Base-by-base conservation (phyloP, 257 asterid species). In the Plantago ovata region DNA sequence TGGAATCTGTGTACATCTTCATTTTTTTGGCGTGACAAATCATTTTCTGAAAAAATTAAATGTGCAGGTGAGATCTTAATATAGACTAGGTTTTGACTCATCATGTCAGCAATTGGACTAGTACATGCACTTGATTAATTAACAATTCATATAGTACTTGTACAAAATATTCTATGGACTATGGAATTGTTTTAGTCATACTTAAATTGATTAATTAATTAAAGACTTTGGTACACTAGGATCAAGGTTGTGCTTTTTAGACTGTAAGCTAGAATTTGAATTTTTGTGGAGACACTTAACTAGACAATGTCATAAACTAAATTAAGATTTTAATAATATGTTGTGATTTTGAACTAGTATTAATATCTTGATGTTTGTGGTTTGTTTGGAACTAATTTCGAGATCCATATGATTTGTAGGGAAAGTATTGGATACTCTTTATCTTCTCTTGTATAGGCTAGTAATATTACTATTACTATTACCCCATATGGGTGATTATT, bases 21-120 rank as follows among this genome's bases (percentile, higher is more conserved):
- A 14, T 54, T 36, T 55, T 36, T n/a, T 55, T 55, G 36, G 71
- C 54, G 71, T 75, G 77, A 71, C 78, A 65, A 72, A 72, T 72
- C 71, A 61, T 72, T 72, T 56, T 57, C 62, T 49, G 13, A 9
- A 49, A 14, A 24, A 49, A 11, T 19, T 21, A 15, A 16, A 43
- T 16, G 22, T 38, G 61, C 44, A 23, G 48, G 18, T 23, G 49
- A 57, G 41, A 57, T 57, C 47, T 9, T 19, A 41, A 38, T 55
- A 56, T 15, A 57, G 62, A 57, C 50, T 57, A 57, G 62, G 62
- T 57, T 57, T 57, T 57, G 62, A 57, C 62, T 57, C 38, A 56
- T 56, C 47, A 56, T 56, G 61, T 56, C 50, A 57, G 39, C 50
- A 40, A 1, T 39, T 24, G 42, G 14, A 33, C 23, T 28, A 53